A percentile compares a stretch with the other conserved stretches of the same genome.
Conservation (phyloP, 768 basidiomycete genomes). For the Rubroboletus satanas region DNA sequence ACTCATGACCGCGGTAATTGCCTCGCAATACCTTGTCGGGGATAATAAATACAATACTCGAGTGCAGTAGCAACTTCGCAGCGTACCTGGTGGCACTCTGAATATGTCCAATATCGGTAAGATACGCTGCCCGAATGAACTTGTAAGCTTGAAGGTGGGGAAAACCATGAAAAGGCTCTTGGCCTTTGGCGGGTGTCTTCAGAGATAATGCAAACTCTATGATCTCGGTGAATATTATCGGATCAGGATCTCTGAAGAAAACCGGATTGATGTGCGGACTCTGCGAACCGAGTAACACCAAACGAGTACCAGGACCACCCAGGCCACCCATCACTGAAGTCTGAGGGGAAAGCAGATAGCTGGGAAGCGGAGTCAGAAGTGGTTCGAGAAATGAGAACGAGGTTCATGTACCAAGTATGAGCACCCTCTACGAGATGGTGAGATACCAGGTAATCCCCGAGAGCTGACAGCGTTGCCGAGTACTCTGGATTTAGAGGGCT, state of each 20-base stretch:
- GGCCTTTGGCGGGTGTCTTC: constrained; percentile 69
- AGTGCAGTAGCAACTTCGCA: background rate
- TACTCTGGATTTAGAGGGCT: constrained; percentile 66
- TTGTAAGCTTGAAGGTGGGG: constrained; percentile 87
- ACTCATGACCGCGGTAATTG: constrained; percentile 65
- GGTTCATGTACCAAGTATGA: constrained; percentile 71
- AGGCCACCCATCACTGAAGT: constrained; percentile 70
- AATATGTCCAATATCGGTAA: constrained; percentile 81
- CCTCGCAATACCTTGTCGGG: constrained; percentile 86
- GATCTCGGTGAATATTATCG: constrained; percentile 84
- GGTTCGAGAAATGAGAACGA: background rate
- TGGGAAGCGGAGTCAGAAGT: constrained; percentile 29
- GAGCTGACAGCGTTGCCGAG: constrained; percentile 70
- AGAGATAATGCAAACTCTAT: constrained; percentile 87
- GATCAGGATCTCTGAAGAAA: constrained; percentile 65
- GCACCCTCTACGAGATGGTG: constrained; percentile 80
- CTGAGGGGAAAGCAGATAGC: constrained; percentile 84
- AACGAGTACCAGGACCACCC: constrained; percentile 62
- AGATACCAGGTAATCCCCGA: constrained; percentile 77
- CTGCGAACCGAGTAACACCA: constrained; percentile 70
- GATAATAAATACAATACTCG: constrained; percentile 2
- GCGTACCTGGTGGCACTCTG: constrained; percentile 71
- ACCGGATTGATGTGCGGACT: constrained; percentile 48
- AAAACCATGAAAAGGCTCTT: constrained; percentile 79
- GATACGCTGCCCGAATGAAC: constrained; percentile 65